phyloP scores from a whole-genome alignment of 345 rosid species.

The Aegle marmelos region DNA sequence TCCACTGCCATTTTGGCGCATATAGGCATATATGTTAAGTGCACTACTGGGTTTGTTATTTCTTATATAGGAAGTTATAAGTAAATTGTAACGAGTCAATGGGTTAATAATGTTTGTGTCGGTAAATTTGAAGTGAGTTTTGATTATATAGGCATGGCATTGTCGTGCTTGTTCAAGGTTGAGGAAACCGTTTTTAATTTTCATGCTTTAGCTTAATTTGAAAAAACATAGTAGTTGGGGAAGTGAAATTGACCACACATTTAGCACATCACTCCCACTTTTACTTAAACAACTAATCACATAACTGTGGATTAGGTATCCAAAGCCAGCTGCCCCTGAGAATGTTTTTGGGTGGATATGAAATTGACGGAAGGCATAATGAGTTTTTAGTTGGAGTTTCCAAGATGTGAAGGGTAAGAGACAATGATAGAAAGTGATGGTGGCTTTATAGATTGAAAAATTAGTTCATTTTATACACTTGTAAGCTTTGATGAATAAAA shows the following conservation, averaged over 20 bases:
- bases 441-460: no score
- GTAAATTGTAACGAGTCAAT: constrained; percentile 22
- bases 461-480: no score
- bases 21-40: constrained; percentile 24
- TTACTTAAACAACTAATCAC: neutral
- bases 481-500: no score
- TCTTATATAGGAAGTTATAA: constrained; percentile 32
- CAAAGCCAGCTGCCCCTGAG: no score
- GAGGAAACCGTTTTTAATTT: neutral
- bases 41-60: constrained; percentile 30
- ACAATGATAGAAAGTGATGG: no score
- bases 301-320: neutral
- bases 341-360: constrained; percentile 5
- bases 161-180: constrained; percentile 30
- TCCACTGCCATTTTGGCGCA: constrained; percentile 25
- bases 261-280: no score
- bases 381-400: neutral
- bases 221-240: neutral
- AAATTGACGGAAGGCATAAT: neutral
- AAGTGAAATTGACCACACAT: neutral
- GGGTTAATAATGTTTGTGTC: neutral
- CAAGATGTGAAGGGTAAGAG: no score
- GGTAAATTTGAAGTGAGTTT: constrained; percentile 11
- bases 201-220: neutral
- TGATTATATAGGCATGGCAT: constrained; percentile 31